phyloP scores from a whole-genome alignment of 2,329 filamentous ascomycete genomes.

The Myriosclerotinia duriaeana region DNA sequence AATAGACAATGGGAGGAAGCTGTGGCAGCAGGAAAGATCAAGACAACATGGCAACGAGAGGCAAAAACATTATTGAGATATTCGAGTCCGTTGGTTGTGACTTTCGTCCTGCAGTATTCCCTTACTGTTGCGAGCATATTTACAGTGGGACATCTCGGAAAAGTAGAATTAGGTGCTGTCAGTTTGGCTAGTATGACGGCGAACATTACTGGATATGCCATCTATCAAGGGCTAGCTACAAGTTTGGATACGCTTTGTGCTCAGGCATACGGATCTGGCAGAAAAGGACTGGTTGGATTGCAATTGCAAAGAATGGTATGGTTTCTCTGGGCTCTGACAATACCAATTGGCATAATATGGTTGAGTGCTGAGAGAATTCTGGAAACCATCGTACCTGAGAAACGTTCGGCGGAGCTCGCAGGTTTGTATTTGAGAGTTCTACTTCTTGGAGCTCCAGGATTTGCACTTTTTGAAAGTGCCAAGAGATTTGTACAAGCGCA shows the following conservation, averaged over 20 bases:
- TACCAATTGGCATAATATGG: conserved; percentile 74
- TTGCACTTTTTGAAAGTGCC: conserved; percentile 71
- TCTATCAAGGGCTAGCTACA: conserved; percentile 83
- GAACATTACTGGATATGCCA: conserved; percentile 74
- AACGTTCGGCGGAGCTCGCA: conserved; percentile 67
- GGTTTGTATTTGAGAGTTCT: conserved; percentile 72
- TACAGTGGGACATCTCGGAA: conserved; percentile 73
- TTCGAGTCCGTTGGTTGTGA: conserved; percentile 67
- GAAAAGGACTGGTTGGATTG: conserved; percentile 81
- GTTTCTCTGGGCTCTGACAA: conserved; percentile 69
- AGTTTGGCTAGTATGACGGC: conserved; percentile 75
- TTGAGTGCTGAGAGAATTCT: conserved; percentile 65
- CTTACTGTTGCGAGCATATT: conserved; percentile 81
- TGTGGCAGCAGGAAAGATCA: conserved; percentile 74
- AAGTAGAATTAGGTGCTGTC: conserved; percentile 65
- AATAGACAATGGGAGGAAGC: conserved; percentile 83
- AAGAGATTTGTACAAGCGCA: conserved; percentile 83
- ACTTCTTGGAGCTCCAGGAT: conserved; percentile 70
- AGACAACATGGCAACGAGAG: conserved; percentile 89
- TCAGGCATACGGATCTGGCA: conserved; percentile 90
- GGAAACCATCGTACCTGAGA: conserved; percentile 66
- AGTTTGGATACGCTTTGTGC: conserved; percentile 89
- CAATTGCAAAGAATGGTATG: conserved; percentile 80
- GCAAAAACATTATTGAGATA: conserved; percentile 75
- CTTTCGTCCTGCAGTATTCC: conserved; percentile 79